phyloP scores from a whole-genome alignment of 2,329 filamentous ascomycete genomes.

The Ceratocystis alfenasii region DNA sequence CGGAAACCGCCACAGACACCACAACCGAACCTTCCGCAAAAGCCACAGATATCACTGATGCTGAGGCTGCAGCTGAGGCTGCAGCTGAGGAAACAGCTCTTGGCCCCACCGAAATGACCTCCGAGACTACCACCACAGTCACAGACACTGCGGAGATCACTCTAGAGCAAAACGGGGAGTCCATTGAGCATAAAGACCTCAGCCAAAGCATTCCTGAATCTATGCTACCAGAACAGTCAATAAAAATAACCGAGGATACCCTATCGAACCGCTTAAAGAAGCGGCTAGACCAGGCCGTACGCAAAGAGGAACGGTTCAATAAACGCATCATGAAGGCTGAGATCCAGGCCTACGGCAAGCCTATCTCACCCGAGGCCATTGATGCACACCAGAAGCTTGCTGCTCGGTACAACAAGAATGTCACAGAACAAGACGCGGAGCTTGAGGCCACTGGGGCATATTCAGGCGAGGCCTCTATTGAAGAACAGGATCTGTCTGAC shows the following conservation, averaged over 20 bases:
- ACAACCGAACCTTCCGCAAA: background rate
- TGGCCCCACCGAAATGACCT: no score
- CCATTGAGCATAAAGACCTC: background rate
- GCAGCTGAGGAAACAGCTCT: no score
- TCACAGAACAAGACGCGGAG: background rate
- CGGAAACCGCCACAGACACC: background rate
- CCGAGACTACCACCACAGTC: no score
- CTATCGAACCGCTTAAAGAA: slow-evolving; percentile 10
- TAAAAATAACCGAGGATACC: background rate
- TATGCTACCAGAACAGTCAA: background rate
- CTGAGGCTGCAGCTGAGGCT: background rate
- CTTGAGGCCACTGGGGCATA: background rate
- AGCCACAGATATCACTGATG: background rate
- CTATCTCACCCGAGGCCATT: slow-evolving; percentile 17
- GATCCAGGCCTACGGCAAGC: slow-evolving; percentile 14
- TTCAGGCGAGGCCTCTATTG: background rate
- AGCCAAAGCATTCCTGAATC: background rate
- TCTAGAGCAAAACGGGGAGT: no score
- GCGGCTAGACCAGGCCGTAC: slow-evolving; percentile 11
- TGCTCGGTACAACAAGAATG: background rate
- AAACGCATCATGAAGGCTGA: slow-evolving; percentile 9
- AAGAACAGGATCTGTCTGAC: background rate
- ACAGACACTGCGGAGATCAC: no score
- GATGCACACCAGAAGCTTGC: background rate
- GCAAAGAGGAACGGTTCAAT: slow-evolving; percentile 13